These are phyloP conservation scores for Tetraselmis chui DNA, from an alignment of 139 green algal genomes.

Conservation along the genomic window DNA sequence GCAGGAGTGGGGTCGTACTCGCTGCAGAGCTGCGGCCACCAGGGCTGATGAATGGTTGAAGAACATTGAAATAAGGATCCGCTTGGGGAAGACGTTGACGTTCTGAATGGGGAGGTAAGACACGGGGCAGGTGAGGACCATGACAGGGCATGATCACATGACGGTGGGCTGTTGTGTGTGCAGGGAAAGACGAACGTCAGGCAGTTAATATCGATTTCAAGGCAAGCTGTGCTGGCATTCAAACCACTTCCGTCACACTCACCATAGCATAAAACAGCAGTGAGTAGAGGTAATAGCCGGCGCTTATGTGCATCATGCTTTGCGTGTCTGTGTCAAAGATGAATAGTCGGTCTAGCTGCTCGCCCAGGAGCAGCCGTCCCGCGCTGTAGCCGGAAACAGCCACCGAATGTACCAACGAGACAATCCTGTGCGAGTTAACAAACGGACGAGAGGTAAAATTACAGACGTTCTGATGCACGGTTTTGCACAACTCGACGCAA, in stretches of 20 bases:
- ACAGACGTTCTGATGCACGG: no score
- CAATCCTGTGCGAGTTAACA: neutral
- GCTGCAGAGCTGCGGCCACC: neutral
- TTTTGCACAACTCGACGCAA: no score
- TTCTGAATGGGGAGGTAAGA: no score
- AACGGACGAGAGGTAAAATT: neutral
- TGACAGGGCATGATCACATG: no score
- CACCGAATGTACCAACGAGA: neutral
- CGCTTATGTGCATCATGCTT: neutral
- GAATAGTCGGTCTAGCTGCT: neutral
- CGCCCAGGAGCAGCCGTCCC: neutral
- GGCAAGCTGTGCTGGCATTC: no score
- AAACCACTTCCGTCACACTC: no score
- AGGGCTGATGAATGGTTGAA: neutral
- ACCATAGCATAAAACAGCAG: neutral
- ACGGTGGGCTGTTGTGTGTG: no score
- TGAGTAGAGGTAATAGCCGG: neutral
- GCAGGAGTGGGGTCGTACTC: no score
- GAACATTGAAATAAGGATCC: neutral
- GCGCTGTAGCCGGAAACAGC: neutral
- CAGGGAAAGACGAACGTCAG: no score
- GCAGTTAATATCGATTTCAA: no score
- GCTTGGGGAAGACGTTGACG: neutral
- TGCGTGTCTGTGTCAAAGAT: neutral
- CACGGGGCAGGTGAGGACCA: no score